Evolutionary conservation across 495 filamentous ascomycete species (phyloP).

Genomic region (Talaromyces adpressus): DNA sequence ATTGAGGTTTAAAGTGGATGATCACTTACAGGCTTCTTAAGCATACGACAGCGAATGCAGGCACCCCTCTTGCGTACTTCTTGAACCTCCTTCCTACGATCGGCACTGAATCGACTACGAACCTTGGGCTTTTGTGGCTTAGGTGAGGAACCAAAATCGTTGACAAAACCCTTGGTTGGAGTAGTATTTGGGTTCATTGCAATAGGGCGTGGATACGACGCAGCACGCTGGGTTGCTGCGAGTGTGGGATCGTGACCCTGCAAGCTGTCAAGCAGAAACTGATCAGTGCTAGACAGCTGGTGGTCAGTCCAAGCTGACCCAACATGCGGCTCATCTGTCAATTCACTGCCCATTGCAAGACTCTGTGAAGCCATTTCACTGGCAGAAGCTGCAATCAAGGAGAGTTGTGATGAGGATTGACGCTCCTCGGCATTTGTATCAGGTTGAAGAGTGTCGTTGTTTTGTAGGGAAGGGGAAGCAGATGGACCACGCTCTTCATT

Average conservation of each 20-base stretch:
- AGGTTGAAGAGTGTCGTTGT: slow-evolving; percentile 30
- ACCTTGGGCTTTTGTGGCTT: slow-evolving; percentile 49
- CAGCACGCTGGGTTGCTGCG: slow-evolving; percentile 39
- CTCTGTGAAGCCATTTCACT: slow-evolving; percentile 43
- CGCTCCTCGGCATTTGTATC: slow-evolving; percentile 29
- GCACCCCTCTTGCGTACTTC: slow-evolving; percentile 74
- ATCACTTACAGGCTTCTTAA: slow-evolving; percentile 63
- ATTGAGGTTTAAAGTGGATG: background rate
- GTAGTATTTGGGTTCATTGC: slow-evolving; percentile 48
- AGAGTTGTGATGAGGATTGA: slow-evolving; percentile 39
- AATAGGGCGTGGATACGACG: slow-evolving; percentile 44
- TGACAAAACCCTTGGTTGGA: slow-evolving; percentile 45
- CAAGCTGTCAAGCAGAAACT: slow-evolving; percentile 39
- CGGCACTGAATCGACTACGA: slow-evolving; percentile 61
- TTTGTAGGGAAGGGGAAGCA: slow-evolving; percentile 31
- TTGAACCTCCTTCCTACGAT: slow-evolving; percentile 69
- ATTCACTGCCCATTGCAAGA: slow-evolving; percentile 32
- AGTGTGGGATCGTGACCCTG: slow-evolving; percentile 39
- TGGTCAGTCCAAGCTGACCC: slow-evolving; percentile 28
- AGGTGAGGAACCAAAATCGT: slow-evolving; percentile 48
- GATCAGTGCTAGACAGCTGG: slow-evolving; percentile 36
- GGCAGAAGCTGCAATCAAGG: slow-evolving; percentile 42
- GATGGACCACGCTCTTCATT: slow-evolving; percentile 27
- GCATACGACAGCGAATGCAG: slow-evolving; percentile 78
- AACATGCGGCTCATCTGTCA: slow-evolving; percentile 29